phyloP scores from a whole-genome alignment of 495 filamentous ascomycete genomes.

The Penicillium silybi region DNA sequence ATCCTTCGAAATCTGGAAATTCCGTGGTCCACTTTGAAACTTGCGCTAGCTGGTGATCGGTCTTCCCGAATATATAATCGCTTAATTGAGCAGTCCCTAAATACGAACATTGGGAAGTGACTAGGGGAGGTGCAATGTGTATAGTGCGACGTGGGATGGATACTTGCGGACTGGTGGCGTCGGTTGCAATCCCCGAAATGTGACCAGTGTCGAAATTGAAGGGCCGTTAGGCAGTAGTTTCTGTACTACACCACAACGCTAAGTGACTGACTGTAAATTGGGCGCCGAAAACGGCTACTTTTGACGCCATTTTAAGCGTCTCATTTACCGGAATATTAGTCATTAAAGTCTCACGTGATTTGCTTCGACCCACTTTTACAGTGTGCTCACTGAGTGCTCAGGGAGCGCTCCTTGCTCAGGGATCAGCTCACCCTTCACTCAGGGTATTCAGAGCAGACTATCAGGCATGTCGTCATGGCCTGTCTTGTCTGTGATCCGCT shows the following conservation, averaged over 20 bases:
- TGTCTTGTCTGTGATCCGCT: not conserved
- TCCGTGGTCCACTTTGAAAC: not conserved
- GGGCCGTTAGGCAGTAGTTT: not conserved
- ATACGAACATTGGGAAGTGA: not conserved
- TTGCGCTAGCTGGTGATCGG: not conserved
- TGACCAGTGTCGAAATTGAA: not conserved
- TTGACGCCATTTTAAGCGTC: no score
- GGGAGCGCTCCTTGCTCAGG: conserved; percentile 9
- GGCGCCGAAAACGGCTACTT: no score
- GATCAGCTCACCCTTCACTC: conserved; percentile 9
- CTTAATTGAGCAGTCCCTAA: not conserved
- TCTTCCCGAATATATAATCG: not conserved
- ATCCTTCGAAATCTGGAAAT: not conserved
- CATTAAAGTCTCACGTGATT: no score
- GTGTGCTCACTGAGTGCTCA: no score
- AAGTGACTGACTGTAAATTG: no score
- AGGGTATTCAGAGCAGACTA: conserved; percentile 4
- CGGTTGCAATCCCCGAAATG: not conserved
- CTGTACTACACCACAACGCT: not conserved
- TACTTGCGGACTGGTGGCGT: not conserved
- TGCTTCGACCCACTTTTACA: no score
- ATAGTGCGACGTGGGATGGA: not conserved
- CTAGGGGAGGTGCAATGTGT: not conserved
- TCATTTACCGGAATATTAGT: no score
- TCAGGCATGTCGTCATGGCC: conserved; percentile 6